Percentiles rank a stretch among this genome's conserved stretches.
phyloP scores from a whole-genome alignment of 2,329 filamentous ascomycete genomes.

The Ophiosphaerella herpotricha region DNA sequence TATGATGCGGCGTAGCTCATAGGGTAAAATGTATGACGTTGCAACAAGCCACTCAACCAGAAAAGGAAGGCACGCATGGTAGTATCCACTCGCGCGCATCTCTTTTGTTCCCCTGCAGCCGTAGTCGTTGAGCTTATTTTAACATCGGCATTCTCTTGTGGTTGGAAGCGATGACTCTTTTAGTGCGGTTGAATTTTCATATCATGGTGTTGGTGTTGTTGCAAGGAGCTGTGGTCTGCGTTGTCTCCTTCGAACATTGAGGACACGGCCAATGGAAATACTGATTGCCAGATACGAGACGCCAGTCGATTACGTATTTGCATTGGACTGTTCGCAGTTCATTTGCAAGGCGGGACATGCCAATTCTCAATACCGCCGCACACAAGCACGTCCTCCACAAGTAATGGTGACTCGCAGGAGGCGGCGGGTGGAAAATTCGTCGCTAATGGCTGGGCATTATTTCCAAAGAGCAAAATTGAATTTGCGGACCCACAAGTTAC shows the following conservation, averaged over 20 bases:
- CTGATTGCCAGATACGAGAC: too few species aligned
- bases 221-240: background rate
- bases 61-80: constrained; percentile 26
- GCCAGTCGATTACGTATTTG: too few species aligned
- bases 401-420: constrained; percentile 1
- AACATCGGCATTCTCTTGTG: constrained; percentile 6
- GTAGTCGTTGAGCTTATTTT: constrained; percentile 29
- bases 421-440: constrained; percentile 10
- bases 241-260: too few species aligned
- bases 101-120: constrained; percentile 22
- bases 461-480: background rate
- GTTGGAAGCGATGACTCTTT: background rate
- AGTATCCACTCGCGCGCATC: constrained; percentile 28
- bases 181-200: background rate
- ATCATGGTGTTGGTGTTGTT: background rate
- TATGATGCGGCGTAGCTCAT: constrained; percentile 1
- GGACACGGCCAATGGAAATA: background rate
- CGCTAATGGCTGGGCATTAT: constrained; percentile 14
- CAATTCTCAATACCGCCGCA: too few species aligned
- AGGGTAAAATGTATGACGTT: constrained; percentile 1
- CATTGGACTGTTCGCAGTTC: too few species aligned
- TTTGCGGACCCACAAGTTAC: constrained; percentile 3
- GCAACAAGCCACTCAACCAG: constrained; percentile 11
- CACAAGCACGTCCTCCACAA: too few species aligned
- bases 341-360: too few species aligned